Base-by-base conservation (phyloP, 306 rosid genomes). In the Castanea mollissima region DNA sequence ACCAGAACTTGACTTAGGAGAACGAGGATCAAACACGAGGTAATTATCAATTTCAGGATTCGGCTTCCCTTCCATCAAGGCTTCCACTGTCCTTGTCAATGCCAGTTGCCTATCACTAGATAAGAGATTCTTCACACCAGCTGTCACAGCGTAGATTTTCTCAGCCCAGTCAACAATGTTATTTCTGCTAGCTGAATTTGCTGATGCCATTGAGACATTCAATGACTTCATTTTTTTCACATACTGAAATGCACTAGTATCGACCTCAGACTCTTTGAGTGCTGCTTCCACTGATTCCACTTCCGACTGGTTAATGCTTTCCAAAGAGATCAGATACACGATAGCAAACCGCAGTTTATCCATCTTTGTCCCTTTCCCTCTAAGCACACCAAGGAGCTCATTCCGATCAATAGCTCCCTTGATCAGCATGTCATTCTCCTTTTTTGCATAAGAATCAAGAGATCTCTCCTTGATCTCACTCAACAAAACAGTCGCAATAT, bases 131-230 rank as follows among this genome's bases (percentile, higher is more conserved):
- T 93, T 95, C 74, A 95, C 94, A 79, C 99, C 99, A 38, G 99
- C 99, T 18, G 99, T 93, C 86, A 95, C 97, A 3, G 92, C 98
- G 69, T 95, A 95, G 52, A 95, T 90, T 79, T 91, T 95, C 86
- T 95, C 99, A 4, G 99, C 99, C 99, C 99, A 95, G 79, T 95
- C 95, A 16, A 95, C 99, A 55, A 95, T 95, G 90, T 95, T 91
- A 82, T 97, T 92, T 85, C 91, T 81, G 89, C 90, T 86, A 73
- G 98, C 98, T 81, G 97, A 90, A 78, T 88, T 95, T n/a, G 97
- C 94, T 0, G 97, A 84, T 63, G 98, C 96, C 85, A 92, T 77
- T 0, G 97, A 86, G 52, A 90, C 96, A 78, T 91, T 93, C 87
- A 95, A 86, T 11, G 99, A 89, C 77, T 90, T 95, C 63, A 95